A percentile compares a stretch with the other conserved stretches of the same genome.
Evolutionary conservation across 495 filamentous ascomycete species (phyloP).

Genomic region (Evansstolkia leycettana): DNA sequence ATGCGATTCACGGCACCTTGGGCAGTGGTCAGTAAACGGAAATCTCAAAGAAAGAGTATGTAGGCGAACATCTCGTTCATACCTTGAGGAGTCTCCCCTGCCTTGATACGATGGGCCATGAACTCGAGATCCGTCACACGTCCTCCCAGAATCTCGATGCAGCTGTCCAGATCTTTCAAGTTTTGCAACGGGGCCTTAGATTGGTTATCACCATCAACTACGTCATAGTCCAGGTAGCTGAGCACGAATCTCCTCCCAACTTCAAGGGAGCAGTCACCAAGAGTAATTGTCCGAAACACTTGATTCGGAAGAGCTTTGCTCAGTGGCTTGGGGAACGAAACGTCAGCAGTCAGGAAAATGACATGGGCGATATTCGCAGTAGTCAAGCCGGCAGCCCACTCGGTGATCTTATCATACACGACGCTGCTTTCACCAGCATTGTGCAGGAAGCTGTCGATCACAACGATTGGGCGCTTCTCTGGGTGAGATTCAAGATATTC

Average conservation of each 20-base stretch:
- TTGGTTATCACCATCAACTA: conserved; percentile 24
- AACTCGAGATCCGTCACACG: conserved; percentile 90
- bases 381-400: conserved; percentile 84
- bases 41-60: background rate
- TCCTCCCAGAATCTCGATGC: conserved; percentile 73
- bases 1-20: conserved; percentile 76
- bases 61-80: conserved; percentile 6
- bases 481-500: conserved; percentile 89
- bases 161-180: conserved; percentile 59
- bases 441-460: conserved; percentile 91
- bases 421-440: conserved; percentile 58
- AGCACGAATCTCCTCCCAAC: conserved; percentile 85
- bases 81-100: conserved; percentile 70
- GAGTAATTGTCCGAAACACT: conserved; percentile 71
- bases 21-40: conserved; percentile 8
- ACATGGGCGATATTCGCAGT: conserved; percentile 89
- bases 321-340: conserved; percentile 78
- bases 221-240: conserved; percentile 54
- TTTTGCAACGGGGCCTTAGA: conserved; percentile 25
- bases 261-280: conserved; percentile 77
- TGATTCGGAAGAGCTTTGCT: conserved; percentile 81
- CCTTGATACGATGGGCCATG: conserved; percentile 78
- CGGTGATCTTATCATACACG: conserved; percentile 80
- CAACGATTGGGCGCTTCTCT: conserved; percentile 69
- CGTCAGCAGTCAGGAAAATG: conserved; percentile 89